These are phyloP conservation scores for Botrytis sinoallii DNA, from an alignment of 2,329 filamentous ascomycete genomes.

Conservation along the genomic window DNA sequence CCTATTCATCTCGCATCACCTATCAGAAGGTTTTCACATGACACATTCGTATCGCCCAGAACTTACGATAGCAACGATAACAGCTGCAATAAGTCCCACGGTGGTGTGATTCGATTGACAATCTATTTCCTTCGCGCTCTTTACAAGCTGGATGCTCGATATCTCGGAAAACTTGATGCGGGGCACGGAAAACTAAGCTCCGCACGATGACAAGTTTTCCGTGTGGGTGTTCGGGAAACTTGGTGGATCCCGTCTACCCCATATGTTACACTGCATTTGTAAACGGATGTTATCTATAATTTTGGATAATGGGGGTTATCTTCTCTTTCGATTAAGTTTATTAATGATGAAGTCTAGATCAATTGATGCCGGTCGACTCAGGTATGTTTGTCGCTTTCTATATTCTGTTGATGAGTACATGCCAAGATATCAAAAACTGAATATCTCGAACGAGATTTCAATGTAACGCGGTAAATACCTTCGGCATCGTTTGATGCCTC, in stretches of 20 bases:
- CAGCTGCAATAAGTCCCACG: background rate
- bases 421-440: background rate
- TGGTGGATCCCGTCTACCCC: background rate
- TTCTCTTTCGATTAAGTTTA: background rate
- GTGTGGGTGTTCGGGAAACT: background rate
- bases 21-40: background rate
- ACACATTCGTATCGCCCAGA: background rate
- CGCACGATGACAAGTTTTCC: background rate
- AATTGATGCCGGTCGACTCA: background rate
- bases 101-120: background rate
- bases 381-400: background rate
- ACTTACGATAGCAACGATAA: background rate
- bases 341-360: background rate
- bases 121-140: background rate
- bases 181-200: background rate
- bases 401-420: background rate
- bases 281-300: background rate
- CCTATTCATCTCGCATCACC: background rate
- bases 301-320: background rate
- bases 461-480: background rate
- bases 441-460: too few relatives aligned
- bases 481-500: background rate
- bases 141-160: background rate
- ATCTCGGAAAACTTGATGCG: background rate
- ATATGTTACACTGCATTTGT: background rate